These are phyloP conservation scores for Peronospora farinosa DNA, from an alignment of 352 stramenopile genomes.

Conservation along the genomic window DNA sequence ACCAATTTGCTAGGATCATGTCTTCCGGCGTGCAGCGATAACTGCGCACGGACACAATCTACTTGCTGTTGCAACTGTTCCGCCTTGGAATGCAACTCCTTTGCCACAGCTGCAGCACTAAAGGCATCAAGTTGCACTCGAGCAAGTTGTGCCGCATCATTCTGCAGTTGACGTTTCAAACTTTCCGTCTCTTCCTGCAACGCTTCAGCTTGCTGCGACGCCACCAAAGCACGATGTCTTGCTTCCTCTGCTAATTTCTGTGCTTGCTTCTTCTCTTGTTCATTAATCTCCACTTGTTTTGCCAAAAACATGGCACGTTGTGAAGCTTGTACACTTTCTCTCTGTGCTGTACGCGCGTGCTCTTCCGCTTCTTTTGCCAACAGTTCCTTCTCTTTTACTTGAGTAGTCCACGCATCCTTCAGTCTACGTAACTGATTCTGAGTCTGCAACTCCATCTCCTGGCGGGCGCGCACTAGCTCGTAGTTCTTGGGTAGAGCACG, in stretches of 20 bases:
- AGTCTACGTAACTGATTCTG: constrained; percentile 47
- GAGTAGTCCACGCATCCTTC: constrained; percentile 47
- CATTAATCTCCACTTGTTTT: constrained; percentile 79
- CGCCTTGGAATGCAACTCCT: constrained; percentile 62
- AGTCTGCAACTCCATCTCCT: constrained; percentile 74
- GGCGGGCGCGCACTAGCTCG: constrained; percentile 74
- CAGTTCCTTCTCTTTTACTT: constrained; percentile 69
- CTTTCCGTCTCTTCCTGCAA: constrained; percentile 69
- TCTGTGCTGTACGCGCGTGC: constrained; percentile 58
- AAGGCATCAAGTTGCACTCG: constrained; percentile 66
- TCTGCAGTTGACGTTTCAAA: constrained; percentile 67
- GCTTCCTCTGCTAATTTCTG: constrained; percentile 69
- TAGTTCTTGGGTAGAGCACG: constrained; percentile 79
- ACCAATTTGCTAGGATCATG: constrained; percentile 78
- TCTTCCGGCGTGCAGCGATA: constrained; percentile 65
- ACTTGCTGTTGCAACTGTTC: constrained; percentile 72
- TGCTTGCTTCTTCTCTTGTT: constrained; percentile 69
- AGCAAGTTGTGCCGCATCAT: constrained; percentile 61
- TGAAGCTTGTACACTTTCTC: constrained; percentile 67
- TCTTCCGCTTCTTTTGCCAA: constrained; percentile 64
- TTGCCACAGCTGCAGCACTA: constrained; percentile 54
- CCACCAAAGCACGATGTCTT: constrained; percentile 43
- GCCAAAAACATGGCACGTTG: constrained; percentile 59
- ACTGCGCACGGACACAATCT: constrained; percentile 64
- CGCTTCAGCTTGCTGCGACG: constrained; percentile 62